Percentiles rank a stretch among this genome's conserved stretches.
These are phyloP conservation scores for Ricinus communis DNA, from an alignment of 345 rosid species.

Conservation along the genomic window DNA sequence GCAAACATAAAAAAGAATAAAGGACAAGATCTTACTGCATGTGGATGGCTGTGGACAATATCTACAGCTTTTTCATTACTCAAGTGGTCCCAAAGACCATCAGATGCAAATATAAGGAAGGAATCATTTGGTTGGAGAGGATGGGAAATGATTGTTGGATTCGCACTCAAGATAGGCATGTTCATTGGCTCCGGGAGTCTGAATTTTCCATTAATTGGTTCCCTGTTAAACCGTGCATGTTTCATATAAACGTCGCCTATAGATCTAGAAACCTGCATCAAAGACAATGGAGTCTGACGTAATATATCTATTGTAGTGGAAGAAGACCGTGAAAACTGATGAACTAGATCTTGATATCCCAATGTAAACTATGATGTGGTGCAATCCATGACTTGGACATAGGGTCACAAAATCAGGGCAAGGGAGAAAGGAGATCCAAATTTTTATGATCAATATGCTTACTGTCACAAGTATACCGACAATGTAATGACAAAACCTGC, in stretches of 20 bases:
- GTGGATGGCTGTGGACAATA: slow-evolving; percentile 75
- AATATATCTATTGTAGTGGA: background rate
- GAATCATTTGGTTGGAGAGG: slow-evolving; percentile 77
- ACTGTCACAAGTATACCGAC: background rate
- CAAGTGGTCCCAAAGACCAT: slow-evolving; percentile 97
- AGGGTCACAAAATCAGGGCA: background rate
- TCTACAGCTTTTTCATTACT: slow-evolving; percentile 84
- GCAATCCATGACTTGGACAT: background rate
- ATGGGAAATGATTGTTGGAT: slow-evolving; percentile 64
- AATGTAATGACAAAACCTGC: background rate
- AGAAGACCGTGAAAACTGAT: slow-evolving; percentile 3
- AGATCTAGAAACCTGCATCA: slow-evolving; percentile 77
- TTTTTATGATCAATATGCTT: background rate
- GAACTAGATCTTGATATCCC: slow-evolving; percentile 6
- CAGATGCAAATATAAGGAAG: slow-evolving; percentile 91
- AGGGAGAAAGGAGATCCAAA: background rate
- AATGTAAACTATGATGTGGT: background rate
- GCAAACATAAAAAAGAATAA: background rate
- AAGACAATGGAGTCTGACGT: slow-evolving; percentile 18
- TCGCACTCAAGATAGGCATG: slow-evolving; percentile 73
- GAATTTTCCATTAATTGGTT: slow-evolving; percentile 64
- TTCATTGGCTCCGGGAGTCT: slow-evolving; percentile 73
- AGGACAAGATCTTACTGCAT: slow-evolving; percentile 52
- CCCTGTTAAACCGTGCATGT: slow-evolving; percentile 57
- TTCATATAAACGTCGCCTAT: slow-evolving; percentile 90